These are phyloP conservation scores for Zygosaccharomyces sapae DNA, from an alignment of 1,139 yeast species.

Conservation along the genomic window DNA sequence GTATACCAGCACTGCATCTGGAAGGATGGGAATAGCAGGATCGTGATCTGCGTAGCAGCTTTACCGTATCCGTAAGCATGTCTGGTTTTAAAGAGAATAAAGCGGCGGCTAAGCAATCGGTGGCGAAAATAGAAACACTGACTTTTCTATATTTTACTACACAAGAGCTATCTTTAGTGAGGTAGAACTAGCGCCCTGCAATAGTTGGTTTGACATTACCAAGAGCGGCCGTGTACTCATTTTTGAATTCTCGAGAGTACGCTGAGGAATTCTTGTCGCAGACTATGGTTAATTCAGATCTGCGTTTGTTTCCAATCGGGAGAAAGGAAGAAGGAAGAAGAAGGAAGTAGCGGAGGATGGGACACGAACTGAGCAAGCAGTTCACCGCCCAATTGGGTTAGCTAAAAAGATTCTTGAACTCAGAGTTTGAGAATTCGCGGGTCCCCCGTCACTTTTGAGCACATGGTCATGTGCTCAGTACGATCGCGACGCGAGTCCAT, in stretches of 20 bases:
- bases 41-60: neutral
- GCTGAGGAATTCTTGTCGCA: too few species aligned
- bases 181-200: neutral
- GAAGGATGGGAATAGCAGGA: neutral
- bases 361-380: too few species aligned
- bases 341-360: too few species aligned
- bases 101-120: neutral
- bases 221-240: too few species aligned
- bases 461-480: neutral
- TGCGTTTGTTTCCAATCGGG: too few species aligned
- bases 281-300: too few species aligned
- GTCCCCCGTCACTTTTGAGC: too few species aligned
- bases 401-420: neutral
- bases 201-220: neutral
- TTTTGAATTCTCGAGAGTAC: too few species aligned
- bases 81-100: neutral
- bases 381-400: neutral
- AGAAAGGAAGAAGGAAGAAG: too few species aligned
- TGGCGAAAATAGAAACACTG: neutral
- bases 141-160: neutral
- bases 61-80: neutral
- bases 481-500: slow-evolving; percentile 5
- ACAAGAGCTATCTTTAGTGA: neutral
- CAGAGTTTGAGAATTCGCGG: too few species aligned
- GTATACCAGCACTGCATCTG: neutral